Evolutionary conservation across 805 yeast species (phyloP), one percentile per base, ranked within the genome.

Genomic region (Candida yuanshanica): DNA sequence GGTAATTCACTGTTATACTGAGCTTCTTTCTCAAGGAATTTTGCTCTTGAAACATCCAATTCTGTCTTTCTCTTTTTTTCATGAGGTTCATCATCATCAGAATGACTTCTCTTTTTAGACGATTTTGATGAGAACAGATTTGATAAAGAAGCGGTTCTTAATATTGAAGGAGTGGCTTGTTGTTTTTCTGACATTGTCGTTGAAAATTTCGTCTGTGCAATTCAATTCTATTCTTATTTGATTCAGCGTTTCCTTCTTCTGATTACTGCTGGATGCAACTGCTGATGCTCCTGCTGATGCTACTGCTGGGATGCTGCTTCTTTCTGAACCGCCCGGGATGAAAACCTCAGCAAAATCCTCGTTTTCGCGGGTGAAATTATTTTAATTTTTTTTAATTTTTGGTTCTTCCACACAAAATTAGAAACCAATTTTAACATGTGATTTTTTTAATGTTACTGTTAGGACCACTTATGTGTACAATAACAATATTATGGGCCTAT

Each of bases 1-100:
- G 89, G 93, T 31, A 86, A 63, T 46, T 67, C 74, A 4, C 62
- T 79, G 53, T 85, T 93, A 45, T 74, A 74, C 50, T 74, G 70
- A 41, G 65, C 65, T 56, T 88, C 96, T 22, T 66, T 62, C 36
- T 66, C 70, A 36, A 56, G 49, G 37, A 63, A 60, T 24, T 47
- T 18, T 5, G 52, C 57, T 29, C 53, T 50, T 18, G 51, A 45
- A 9, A 54, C 52, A 13, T 56, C 59, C 13, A 44, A 35, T 14
- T 51, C 56, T 3, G 56, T 52, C 33, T 55, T 54, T 21, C 54
- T 48, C 36, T 48, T 55, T 42, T 55, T 55, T n/a, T n/a, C n/a
- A 18, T 32, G 40, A 10, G 24, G 33, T 9, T 43, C 48, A 2
- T 48, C 41, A 2, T 46, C 50, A 9, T 37, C 38, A 12, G 36